Conservation (phyloP, 2,329 filamentous ascomycete species). For the Fusarium fracticaudum region DNA sequence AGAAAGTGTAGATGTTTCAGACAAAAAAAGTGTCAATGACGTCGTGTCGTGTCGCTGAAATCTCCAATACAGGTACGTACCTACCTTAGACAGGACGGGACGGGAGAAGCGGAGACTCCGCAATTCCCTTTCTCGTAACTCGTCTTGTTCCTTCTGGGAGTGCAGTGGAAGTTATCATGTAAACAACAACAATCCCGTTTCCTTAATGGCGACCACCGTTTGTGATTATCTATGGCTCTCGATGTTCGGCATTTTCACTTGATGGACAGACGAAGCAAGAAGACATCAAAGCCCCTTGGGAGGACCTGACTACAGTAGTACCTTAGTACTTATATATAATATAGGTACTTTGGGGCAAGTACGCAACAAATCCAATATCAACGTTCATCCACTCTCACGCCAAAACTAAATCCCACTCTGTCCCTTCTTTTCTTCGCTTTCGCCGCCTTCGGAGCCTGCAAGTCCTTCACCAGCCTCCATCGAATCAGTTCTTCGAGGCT, state of each 20-base stretch:
- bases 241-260: not conserved
- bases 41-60: not conserved
- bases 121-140: conserved; percentile 2
- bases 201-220: too few relatives aligned
- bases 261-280: not conserved
- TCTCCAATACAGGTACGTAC: not conserved
- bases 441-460: conserved; percentile 1
- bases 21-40: not conserved
- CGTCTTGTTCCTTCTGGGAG: not conserved
- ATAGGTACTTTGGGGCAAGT: not conserved
- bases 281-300: not conserved
- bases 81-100: not conserved
- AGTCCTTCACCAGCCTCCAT: conserved; percentile 22
- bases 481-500: conserved; percentile 22
- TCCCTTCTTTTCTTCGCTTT: conserved; percentile 27
- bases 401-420: not conserved
- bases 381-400: not conserved
- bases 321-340: too few relatives aligned
- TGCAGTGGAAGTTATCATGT: too few relatives aligned
- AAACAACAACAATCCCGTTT: too few relatives aligned
- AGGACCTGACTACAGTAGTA: not conserved
- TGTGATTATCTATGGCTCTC: not conserved
- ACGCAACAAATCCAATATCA: not conserved
- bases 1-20: not conserved
- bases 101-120: not conserved